phyloP scores from a whole-genome alignment of 2,329 filamentous ascomycete genomes.

The Pseudogymnoascus sp. region DNA sequence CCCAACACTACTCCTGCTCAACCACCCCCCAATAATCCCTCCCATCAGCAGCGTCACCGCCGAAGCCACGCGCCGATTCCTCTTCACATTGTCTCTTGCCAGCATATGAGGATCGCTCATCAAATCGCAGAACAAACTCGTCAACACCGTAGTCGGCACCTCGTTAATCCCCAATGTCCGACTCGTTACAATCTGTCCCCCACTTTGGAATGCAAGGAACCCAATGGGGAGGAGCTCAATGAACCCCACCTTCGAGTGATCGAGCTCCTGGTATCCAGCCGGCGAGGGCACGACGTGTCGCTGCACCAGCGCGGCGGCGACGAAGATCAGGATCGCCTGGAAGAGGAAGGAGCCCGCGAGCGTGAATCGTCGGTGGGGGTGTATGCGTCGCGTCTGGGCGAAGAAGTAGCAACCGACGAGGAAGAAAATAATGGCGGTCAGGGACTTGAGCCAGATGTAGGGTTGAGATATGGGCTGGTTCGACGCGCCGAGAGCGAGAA shows the following conservation, averaged over 20 bases:
- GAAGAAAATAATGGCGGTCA: conserved; percentile 47
- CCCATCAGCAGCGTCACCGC: conserved; percentile 45
- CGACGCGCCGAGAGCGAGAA: conserved; percentile 52
- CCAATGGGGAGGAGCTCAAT: conserved; percentile 39
- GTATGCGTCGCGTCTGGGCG: conserved; percentile 31
- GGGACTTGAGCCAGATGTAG: conserved; percentile 45
- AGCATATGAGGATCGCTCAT: conserved; percentile 58
- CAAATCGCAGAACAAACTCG: conserved; percentile 74
- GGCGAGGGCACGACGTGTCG: conserved; percentile 38
- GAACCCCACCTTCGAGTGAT: conserved; percentile 29
- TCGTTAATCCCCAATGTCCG: conserved; percentile 61
- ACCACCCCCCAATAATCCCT: conserved; percentile 46
- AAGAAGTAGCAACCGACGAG: conserved; percentile 45
- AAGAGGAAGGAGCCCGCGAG: conserved; percentile 43
- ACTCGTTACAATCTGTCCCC: conserved; percentile 70
- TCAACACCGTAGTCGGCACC: conserved; percentile 71
- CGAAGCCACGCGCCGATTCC: conserved; percentile 44
- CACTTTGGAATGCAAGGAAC: conserved; percentile 60
- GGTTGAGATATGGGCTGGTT: conserved; percentile 43
- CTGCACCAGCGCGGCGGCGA: conserved; percentile 47
- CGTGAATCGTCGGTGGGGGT: conserved; percentile 35
- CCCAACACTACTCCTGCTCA: conserved; percentile 43
- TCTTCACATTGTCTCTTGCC: conserved; percentile 39
- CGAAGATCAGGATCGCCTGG: conserved; percentile 43
- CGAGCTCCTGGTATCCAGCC: conserved; percentile 23